Conservation (phyloP, 148 eudicot species). For the Rhododendron simsii region DNA sequence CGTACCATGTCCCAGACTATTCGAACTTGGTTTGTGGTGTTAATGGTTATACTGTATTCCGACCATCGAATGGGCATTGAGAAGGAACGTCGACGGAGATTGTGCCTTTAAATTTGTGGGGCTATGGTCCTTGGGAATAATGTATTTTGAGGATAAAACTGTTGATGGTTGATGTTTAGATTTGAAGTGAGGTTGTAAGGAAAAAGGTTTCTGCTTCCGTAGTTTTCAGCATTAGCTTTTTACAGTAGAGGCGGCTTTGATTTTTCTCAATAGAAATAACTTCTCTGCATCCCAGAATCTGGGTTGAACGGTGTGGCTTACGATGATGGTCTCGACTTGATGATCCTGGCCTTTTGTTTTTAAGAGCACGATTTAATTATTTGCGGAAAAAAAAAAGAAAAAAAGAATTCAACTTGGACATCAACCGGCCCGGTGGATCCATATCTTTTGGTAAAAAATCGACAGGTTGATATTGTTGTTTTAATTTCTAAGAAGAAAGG, state of each 20-base stretch:
- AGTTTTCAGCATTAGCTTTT: not conserved
- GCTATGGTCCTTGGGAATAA: constrained; percentile 19
- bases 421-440: not conserved
- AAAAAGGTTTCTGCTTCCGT: constrained; percentile 6
- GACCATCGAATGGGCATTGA: constrained; percentile 80
- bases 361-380: not conserved
- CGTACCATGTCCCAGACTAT: constrained; percentile 55
- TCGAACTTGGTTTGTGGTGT: constrained; percentile 52
- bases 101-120: not conserved
- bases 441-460: not conserved
- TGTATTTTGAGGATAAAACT: constrained; percentile 9
- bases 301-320: not conserved
- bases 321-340: not conserved
- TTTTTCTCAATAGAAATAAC: not conserved
- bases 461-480: not conserved
- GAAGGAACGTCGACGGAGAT: not conserved
- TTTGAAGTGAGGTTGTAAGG: constrained; percentile 31
- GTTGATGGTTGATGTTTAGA: constrained; percentile 8
- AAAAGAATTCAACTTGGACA: not conserved
- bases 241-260: not conserved
- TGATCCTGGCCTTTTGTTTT: not conserved
- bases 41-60: constrained; percentile 61
- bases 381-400: not conserved
- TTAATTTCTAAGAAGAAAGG: too few species aligned
- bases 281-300: not conserved